A percentile compares a stretch with the other conserved stretches of the same genome.
Evolutionary conservation across 345 rosid genomes (phyloP).

Genomic region (Brassica rapa): DNA sequence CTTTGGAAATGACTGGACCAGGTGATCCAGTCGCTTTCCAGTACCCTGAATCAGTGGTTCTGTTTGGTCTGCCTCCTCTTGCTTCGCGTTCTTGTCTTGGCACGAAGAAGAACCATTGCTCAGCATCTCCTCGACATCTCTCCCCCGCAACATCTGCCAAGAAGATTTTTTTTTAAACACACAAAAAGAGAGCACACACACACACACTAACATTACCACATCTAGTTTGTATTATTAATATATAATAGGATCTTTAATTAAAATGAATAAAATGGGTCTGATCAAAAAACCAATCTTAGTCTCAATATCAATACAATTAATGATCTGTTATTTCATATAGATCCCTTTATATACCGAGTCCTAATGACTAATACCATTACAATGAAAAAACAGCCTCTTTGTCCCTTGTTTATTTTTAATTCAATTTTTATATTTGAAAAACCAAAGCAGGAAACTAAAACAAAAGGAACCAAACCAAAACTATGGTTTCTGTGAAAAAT

Average conservation of each 20-base stretch:
- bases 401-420: not conserved
- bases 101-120: constrained; percentile 95
- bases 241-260: not conserved
- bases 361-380: not conserved
- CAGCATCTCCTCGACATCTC: constrained; percentile 60
- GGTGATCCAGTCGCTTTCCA: constrained; percentile 99
- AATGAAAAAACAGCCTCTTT: not conserved
- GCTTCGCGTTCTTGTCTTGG: constrained; percentile 88
- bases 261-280: not conserved
- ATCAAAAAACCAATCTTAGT: not conserved
- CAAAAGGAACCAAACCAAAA: not conserved
- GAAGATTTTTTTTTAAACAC: not conserved
- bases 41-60: constrained; percentile 82
- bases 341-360: not conserved
- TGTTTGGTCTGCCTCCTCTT: constrained; percentile 75
- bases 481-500: not conserved
- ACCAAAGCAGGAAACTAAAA: not conserved
- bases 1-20: constrained; percentile 67
- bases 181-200: not conserved
- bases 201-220: not conserved
- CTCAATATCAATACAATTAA: not conserved
- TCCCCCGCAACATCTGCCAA: constrained; percentile 67
- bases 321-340: not conserved
- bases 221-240: not conserved
- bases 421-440: not conserved